Conservation (phyloP, 2,329 filamentous ascomycete species). For the Penicillium sp. region DNA sequence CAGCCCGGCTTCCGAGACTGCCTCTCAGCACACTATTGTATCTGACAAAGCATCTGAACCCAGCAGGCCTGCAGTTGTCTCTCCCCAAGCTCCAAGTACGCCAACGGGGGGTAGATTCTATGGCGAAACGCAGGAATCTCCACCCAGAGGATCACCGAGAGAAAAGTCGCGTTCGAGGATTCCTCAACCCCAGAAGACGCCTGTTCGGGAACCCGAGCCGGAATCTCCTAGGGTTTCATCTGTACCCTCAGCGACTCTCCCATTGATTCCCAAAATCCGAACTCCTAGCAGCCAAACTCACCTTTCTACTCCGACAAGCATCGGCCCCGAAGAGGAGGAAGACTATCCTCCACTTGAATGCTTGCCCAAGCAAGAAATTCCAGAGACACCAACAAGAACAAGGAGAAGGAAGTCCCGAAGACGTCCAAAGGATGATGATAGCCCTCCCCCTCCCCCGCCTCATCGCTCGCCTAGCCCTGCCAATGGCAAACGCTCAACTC, state of each 20-base stretch:
- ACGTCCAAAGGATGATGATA: conserved; percentile 34
- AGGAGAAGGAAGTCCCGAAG: conserved; percentile 29
- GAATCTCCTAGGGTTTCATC: conserved; percentile 46
- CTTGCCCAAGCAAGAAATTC: conserved; percentile 16
- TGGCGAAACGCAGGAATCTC: conserved; percentile 13
- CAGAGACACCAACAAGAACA: conserved; percentile 28
- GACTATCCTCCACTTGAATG: conserved; percentile 29
- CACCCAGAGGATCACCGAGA: conserved; percentile 18
- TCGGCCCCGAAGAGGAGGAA: conserved; percentile 32
- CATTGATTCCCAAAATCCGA: conserved; percentile 46
- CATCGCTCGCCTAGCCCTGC: conserved; percentile 55
- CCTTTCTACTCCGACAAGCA: conserved; percentile 25
- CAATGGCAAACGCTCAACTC: conserved; percentile 45
- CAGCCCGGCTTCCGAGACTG: conserved; percentile 28
- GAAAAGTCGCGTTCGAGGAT: conserved; percentile 15
- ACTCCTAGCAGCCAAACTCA: conserved; percentile 39
- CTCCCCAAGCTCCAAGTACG: conserved; percentile 6
- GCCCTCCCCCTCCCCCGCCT: conserved; percentile 45
- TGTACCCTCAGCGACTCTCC: conserved; percentile 48
- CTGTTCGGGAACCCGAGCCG: conserved; percentile 28
- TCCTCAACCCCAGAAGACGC: conserved; percentile 25
- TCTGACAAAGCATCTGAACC: conserved; percentile 22
- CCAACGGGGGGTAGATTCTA: conserved; percentile 18
- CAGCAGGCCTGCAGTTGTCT: conserved; percentile 11
- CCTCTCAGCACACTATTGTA: conserved; percentile 25